Evolutionary conservation across 352 stramenopile genomes (phyloP).

Genomic region (Phytophthora capsici): DNA sequence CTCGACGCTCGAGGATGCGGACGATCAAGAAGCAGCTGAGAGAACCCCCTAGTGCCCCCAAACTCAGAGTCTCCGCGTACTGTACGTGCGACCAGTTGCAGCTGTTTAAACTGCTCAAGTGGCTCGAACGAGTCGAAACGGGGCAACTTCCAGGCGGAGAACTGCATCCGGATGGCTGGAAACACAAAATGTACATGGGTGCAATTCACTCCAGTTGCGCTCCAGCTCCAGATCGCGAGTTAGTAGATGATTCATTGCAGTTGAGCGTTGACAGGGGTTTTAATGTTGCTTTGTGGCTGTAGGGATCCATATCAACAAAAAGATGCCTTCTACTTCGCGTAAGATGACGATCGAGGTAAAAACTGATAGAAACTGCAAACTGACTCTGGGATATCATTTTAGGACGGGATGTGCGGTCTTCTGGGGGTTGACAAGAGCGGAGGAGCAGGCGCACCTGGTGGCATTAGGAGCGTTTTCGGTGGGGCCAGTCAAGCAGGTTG

Average conservation of each 20-base stretch:
- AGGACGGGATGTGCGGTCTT: conserved; percentile 90
- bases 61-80: conserved; percentile 86
- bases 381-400: conserved; percentile 9
- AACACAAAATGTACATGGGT: conserved; percentile 89
- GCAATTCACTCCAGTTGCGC: conserved; percentile 81
- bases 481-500: conserved; percentile 79
- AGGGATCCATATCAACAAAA: conserved; percentile 71
- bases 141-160: conserved; percentile 78
- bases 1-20: conserved; percentile 79
- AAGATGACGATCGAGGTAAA: conserved; percentile 14
- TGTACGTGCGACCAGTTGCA: conserved; percentile 86
- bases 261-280: not conserved
- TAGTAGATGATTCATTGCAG: conserved; percentile 10
- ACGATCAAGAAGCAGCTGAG: conserved; percentile 86
- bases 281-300: conserved; percentile 17
- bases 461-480: conserved; percentile 67
- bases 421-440: conserved; percentile 85
- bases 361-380: not conserved
- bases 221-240: conserved; percentile 52
- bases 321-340: conserved; percentile 89
- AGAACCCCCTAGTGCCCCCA: conserved; percentile 71
- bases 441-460: conserved; percentile 81
- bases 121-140: conserved; percentile 82
- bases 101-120: conserved; percentile 90
- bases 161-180: conserved; percentile 80